Conservation (phyloP, 108 stramenopile genomes). For the Cyclostephanos invisitatus region DNA sequence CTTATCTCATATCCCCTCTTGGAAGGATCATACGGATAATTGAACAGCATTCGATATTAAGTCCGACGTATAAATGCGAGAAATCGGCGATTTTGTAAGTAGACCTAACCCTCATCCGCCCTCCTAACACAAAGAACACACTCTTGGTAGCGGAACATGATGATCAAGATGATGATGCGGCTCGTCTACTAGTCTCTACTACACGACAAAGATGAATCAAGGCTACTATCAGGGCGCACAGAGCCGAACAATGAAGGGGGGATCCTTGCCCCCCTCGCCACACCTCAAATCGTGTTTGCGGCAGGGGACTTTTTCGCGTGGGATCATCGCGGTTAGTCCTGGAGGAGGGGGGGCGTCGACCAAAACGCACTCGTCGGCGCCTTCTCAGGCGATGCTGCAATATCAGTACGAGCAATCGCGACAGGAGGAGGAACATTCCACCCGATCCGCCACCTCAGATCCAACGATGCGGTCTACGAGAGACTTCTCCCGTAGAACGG, state of each 20-base stretch:
- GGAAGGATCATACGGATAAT: no score
- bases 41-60: no score
- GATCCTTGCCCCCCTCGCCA: not conserved
- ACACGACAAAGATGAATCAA: slow-evolving; percentile 1
- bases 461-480: not conserved
- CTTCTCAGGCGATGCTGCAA: slow-evolving; percentile 4
- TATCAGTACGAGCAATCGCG: slow-evolving; percentile 11
- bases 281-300: slow-evolving; percentile 23
- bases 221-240: not conserved
- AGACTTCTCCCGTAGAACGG: not conserved
- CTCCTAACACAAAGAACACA: no score
- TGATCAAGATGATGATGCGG: no score
- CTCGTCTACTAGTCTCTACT: no score
- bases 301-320: slow-evolving; percentile 9
- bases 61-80: no score
- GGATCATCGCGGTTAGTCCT: not conserved
- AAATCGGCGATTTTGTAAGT: no score
- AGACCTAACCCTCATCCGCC: no score
- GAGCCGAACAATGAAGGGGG: slow-evolving; percentile 11
- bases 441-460: not conserved
- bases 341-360: slow-evolving; percentile 2
- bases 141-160: no score
- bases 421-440: slow-evolving; percentile 12
- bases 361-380: not conserved
- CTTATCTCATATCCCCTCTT: no score